phyloP scores from a whole-genome alignment of 352 stramenopile genomes.

The Thraustotheca clavata region DNA sequence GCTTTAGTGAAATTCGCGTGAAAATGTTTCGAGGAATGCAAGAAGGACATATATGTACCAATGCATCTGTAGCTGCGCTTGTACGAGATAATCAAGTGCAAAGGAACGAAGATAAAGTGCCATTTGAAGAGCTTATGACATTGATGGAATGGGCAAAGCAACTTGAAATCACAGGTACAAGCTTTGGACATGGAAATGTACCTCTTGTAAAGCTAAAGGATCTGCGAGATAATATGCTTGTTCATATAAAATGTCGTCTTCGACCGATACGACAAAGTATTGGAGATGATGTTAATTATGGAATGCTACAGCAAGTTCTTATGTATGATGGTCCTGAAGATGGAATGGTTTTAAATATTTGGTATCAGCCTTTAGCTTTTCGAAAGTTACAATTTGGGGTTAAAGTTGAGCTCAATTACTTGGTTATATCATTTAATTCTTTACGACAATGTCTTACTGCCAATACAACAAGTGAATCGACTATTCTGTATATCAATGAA shows the following conservation, averaged over 20 bases:
- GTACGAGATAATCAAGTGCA: conserved; percentile 17
- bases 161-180: neutral
- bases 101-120: conserved; percentile 1
- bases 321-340: conserved; percentile 15
- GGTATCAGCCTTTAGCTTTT: neutral
- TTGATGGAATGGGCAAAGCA: conserved; percentile 11
- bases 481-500: neutral
- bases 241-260: conserved; percentile 8
- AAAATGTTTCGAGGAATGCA: conserved; percentile 7
- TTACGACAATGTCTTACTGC: conserved; percentile 3
- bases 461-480: conserved; percentile 15
- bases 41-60: conserved; percentile 2
- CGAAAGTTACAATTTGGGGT: neutral
- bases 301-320: neutral
- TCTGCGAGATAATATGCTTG: conserved; percentile 21
- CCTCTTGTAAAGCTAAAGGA: conserved; percentile 10
- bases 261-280: neutral
- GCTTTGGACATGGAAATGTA: conserved; percentile 13
- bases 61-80: neutral
- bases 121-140: neutral
- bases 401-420: neutral
- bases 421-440: conserved; percentile 10
- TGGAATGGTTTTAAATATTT: conserved; percentile 14
- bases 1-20: conserved; percentile 4
- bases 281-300: neutral